These are phyloP conservation scores for Pseudohyphozyma bogoriensis DNA, from an alignment of 768 basidiomycete genomes.

Conservation along the genomic window DNA sequence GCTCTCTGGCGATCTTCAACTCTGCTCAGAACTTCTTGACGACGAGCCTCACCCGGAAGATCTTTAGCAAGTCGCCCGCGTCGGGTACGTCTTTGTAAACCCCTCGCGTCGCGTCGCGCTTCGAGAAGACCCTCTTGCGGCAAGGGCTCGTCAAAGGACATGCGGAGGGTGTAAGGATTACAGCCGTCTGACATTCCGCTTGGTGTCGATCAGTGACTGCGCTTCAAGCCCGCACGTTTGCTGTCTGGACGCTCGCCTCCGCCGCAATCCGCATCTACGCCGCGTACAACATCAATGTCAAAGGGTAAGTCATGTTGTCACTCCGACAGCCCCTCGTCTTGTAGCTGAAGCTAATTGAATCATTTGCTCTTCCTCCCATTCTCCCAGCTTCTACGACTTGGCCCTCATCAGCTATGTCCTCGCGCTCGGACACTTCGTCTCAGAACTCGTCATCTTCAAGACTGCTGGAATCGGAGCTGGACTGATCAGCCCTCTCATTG, in stretches of 20 bases:
- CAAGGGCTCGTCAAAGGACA: background rate
- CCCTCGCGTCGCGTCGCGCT: background rate
- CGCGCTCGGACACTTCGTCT: slow-evolving; percentile 78
- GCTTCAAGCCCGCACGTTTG: slow-evolving; percentile 82
- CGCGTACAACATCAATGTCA: slow-evolving; percentile 76
- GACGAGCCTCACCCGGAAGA: slow-evolving; percentile 60
- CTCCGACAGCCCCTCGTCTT: background rate
- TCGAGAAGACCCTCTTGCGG: no score
- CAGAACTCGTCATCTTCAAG: slow-evolving; percentile 73
- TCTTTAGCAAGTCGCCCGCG: slow-evolving; percentile 52
- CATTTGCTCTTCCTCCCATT: no score
- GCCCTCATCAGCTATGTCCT: slow-evolving; percentile 77
- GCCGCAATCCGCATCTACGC: slow-evolving; percentile 75
- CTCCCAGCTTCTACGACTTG: slow-evolving; percentile 75
- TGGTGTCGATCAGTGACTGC: slow-evolving; percentile 54
- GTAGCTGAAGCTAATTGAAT: background rate
- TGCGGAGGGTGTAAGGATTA: background rate
- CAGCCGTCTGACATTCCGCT: slow-evolving; percentile 39
- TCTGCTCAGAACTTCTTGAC: slow-evolving; percentile 70
- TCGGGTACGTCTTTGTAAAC: slow-evolving; percentile 38
- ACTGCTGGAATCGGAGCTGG: slow-evolving; percentile 56
- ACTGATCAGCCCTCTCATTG: slow-evolving; percentile 63
- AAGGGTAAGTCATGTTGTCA: slow-evolving; percentile 47
- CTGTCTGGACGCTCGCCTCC: slow-evolving; percentile 77
- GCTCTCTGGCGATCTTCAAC: slow-evolving; percentile 61